Percentiles rank a stretch among this genome's conserved stretches.
Conservation (phyloP, 495 filamentous ascomycete species). For the Amphirosellinia nigrospora region DNA sequence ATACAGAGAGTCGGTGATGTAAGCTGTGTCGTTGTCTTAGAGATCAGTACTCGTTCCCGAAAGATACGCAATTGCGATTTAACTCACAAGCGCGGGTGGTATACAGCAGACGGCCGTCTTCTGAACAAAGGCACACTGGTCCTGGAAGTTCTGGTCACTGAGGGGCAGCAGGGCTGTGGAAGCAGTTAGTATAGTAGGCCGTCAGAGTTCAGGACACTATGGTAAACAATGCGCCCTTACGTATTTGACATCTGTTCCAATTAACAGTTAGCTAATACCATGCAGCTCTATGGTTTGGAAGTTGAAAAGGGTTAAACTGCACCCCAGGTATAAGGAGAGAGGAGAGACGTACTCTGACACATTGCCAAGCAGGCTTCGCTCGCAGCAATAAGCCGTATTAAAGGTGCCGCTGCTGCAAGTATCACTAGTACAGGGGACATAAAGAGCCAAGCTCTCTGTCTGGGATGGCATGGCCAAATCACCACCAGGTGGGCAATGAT, state of each 20-base stretch:
- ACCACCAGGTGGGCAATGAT: not conserved
- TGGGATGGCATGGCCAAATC: not conserved
- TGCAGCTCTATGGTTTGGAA: not conserved
- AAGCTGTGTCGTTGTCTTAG: not conserved
- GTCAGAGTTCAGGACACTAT: not conserved
- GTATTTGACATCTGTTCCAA: not conserved
- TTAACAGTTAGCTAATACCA: not conserved
- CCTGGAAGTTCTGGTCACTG: conserved; percentile 9
- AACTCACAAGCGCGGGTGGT: not conserved
- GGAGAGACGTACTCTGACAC: conserved; percentile 8
- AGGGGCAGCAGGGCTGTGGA: not conserved
- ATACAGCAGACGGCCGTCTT: conserved; percentile 12
- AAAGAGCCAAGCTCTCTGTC: not conserved
- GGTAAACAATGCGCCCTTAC: not conserved
- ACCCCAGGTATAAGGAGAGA: not conserved
- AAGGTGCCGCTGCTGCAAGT: not conserved
- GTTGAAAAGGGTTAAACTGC: not conserved
- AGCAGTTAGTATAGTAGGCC: not conserved
- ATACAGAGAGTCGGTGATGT: not conserved
- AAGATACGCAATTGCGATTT: not conserved
- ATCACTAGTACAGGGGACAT: not conserved
- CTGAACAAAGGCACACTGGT: conserved; percentile 2
- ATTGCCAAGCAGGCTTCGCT: not conserved
- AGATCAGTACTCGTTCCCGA: not conserved
- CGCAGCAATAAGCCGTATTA: not conserved